Evolutionary conservation across 306 rosid genomes (phyloP), one percentile per base, ranked within the genome.

Genomic region (Spatholobus suberectus): DNA sequence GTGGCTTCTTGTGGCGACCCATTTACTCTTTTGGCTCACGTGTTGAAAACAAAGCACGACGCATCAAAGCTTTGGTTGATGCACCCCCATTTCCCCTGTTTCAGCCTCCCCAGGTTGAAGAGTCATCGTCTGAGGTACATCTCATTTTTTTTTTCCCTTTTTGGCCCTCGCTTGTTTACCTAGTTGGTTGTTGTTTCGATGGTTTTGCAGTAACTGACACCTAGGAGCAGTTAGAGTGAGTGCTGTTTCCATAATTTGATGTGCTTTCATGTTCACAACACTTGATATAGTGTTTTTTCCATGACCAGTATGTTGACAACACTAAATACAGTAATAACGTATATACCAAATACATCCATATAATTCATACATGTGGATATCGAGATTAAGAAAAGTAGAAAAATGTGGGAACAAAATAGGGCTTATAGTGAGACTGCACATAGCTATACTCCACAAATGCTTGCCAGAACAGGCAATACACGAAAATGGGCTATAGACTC

Each of bases 81-180:
- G 70, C 86, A 68, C 71, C 93, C 15, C 76, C 89, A 20, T 96
- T 87, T 87, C 93, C 99, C 5, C 77, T 96, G 82, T 75, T 92
- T 74, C 93, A 88, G 55, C 76, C 91, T 73, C 80, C 86, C 57
- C 62, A 88, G 68, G 77, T 34, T 27, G 93, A 93, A 51, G 91
- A 91, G 2, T 72, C 93, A 24, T 4, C 88, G 0, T 90, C 98
- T 44, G 92, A 93, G 90, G 99, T 93, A 76, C 85, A 38, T 6
- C 15, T 44, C 82, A 7, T 32, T 49, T n/a, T 35, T 12, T 15
- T 8, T 37, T 38, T 15, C 2, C 0, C 9, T 32, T 5, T 73
- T 49, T 0, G 8, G 40, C 24, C 1, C 44, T 57, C 27, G 24
- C 10, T 81, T 79, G 17, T 66, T 4, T 67, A 26, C n/a, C 73